phyloP scores from a whole-genome alignment of 2,329 filamentous ascomycete species.

The Periconia macrospinosa region DNA sequence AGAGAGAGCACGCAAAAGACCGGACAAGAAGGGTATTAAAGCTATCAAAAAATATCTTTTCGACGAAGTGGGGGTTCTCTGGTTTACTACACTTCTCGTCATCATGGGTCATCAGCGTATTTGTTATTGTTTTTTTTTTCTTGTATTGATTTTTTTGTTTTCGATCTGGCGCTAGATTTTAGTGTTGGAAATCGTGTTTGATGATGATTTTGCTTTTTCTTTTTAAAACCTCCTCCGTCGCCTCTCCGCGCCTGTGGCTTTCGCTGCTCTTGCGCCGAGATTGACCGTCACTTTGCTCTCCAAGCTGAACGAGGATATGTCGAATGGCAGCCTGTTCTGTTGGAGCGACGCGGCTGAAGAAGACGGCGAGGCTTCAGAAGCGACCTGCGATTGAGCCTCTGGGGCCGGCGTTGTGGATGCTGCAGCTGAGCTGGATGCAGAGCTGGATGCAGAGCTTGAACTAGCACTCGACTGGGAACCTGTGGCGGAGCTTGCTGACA shows the following conservation, averaged over 20 bases:
- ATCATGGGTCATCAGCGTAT: too few species aligned
- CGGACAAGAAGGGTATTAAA: neutral
- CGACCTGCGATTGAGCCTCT: constrained; percentile 27
- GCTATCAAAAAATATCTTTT: too few species aligned
- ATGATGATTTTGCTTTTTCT: neutral
- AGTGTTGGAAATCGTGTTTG: neutral
- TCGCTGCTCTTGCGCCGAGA: constrained; percentile 26
- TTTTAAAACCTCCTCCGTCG: neutral
- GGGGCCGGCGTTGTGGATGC: constrained; percentile 2
- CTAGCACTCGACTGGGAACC: too few species aligned
- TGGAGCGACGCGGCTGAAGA: constrained; percentile 13
- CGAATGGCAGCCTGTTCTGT: constrained; percentile 31
- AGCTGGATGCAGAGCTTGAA: neutral
- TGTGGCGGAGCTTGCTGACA: constrained; percentile 16
- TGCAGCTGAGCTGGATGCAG: constrained; percentile 6
- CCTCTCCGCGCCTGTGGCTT: constrained; percentile 16
- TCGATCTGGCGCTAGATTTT: too few species aligned
- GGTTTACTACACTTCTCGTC: too few species aligned
- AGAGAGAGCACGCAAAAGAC: neutral
- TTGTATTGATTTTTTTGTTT: too few species aligned
- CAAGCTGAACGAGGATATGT: constrained; percentile 37
- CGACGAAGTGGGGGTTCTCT: too few species aligned
- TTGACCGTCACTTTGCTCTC: constrained; percentile 41
- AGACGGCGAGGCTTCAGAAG: constrained; percentile 14
- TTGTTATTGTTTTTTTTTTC: too few species aligned